Conservation (phyloP, 179 eudicot species). For the Beta lomatogona region DNA sequence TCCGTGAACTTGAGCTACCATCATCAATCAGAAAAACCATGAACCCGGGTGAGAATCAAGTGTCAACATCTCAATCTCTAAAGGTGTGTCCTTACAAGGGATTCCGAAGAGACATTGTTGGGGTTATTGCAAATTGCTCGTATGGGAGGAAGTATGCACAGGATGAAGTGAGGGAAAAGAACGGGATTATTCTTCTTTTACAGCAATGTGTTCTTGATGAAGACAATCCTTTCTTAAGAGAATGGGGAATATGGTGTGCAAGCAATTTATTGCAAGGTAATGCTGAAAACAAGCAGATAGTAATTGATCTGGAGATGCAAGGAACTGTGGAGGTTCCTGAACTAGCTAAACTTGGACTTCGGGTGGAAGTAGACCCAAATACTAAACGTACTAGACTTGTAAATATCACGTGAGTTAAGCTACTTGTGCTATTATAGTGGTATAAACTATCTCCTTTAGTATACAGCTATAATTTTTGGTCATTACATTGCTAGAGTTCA, state of each 20-base stretch:
- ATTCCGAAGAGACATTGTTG: constrained; percentile 74
- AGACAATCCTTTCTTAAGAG: constrained; percentile 84
- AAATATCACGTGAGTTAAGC: constrained; percentile 40
- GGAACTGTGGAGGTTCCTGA: constrained; percentile 76
- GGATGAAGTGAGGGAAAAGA: constrained; percentile 64
- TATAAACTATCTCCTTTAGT: not conserved
- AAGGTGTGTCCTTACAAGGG: constrained; percentile 80
- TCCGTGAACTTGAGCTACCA: constrained; percentile 78
- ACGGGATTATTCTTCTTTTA: constrained; percentile 61
- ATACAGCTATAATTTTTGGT: not conserved
- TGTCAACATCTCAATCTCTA: constrained; percentile 20
- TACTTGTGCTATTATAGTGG: not conserved
- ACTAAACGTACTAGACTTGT: constrained; percentile 76
- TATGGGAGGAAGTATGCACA: constrained; percentile 64
- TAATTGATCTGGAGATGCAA: constrained; percentile 80
- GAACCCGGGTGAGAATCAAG: constrained; percentile 37
- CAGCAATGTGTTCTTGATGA: constrained; percentile 87
- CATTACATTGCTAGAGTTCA: not conserved
- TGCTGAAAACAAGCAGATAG: constrained; percentile 57
- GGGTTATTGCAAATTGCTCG: constrained; percentile 71
- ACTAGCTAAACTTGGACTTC: constrained; percentile 63
- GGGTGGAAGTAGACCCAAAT: constrained; percentile 65
- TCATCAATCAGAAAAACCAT: constrained; percentile 61
- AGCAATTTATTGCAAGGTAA: constrained; percentile 70
- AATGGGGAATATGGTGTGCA: constrained; percentile 82